Base-by-base conservation (phyloP, 1,284 basidiomycete genomes). In the Phlebopus sp. region DNA sequence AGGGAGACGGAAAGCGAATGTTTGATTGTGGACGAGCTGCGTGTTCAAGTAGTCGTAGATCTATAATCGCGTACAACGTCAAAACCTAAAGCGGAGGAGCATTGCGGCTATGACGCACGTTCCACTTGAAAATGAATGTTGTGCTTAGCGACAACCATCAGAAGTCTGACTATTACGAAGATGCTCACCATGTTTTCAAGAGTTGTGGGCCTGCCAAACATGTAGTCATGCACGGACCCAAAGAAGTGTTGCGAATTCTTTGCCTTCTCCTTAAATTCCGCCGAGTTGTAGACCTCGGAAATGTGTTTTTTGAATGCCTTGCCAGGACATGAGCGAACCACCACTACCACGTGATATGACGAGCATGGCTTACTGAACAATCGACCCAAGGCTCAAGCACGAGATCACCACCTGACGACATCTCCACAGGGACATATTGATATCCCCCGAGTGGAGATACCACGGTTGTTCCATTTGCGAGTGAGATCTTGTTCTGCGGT, bases 321-420 rank as follows among this genome's bases (percentile, higher is more conserved):
- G 11, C 36, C 43, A 46, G 17, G 18, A 7, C 37, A 50, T 47
- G 50, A 46, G 52, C 30, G 35, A 39, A 43, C 37, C 37, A 25
- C 8, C 25, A 9, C 18, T 31, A 27, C 27, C 53, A 62, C 53
- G 55, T 53, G 57, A 38, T 41, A 50, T 10, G 21, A 37, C 5
- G 47, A 50, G 17, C 36, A 30, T 32, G 23, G 47, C 78, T 45
- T 62, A 87, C 86, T 29, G 85, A 84, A 72, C 90, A 92, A 58
- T 83, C 76, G n/a, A 86, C 89, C 86, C 87, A 93, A 40, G 84
- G 81, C 68, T 94, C 89, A 56, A 94, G 72, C 47, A 87, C 86
- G 56, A 84, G 79, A 60, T 90, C 88, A 55, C 90, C 86, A 32
- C 76, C 78, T 37, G 90, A 82, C 39, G 90, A 79, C 31, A 89